phyloP scores from a whole-genome alignment of 768 basidiomycete genomes.

The Hortiboletus campestris region DNA sequence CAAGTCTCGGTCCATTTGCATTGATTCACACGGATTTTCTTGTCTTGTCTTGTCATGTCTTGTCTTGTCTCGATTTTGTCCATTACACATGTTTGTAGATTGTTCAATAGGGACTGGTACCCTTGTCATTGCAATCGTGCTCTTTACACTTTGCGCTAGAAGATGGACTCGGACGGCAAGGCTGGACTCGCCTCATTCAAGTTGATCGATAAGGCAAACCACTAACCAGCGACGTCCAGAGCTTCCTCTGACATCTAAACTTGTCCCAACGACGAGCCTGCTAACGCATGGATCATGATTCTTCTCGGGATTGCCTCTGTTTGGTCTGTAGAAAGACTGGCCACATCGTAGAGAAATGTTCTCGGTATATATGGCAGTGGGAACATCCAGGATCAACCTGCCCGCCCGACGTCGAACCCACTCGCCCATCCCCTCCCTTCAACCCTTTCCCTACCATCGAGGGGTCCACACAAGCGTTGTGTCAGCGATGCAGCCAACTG shows the following conservation, averaged over 20 bases:
- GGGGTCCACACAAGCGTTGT: neutral
- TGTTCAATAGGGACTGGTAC: slow-evolving; percentile 24
- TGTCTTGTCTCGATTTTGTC: slow-evolving; percentile 10
- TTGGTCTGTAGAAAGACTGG: slow-evolving; percentile 9
- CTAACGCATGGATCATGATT: neutral
- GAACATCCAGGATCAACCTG: neutral
- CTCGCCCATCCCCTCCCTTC: neutral
- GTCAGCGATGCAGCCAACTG: slow-evolving; percentile 1
- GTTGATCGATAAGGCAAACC: neutral
- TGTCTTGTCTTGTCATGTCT: slow-evolving; percentile 7
- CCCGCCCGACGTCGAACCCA: neutral
- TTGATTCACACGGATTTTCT: slow-evolving; percentile 21
- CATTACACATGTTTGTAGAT: slow-evolving; percentile 17
- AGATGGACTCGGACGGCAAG: neutral
- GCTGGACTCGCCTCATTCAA: neutral
- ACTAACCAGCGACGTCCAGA: neutral
- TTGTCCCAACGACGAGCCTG: neutral
- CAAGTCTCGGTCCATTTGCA: slow-evolving; percentile 14
- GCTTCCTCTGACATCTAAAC: neutral
- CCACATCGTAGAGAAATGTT: slow-evolving; percentile 5
- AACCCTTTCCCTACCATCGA: neutral
- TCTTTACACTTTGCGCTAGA: neutral
- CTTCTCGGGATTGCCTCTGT: slow-evolving; percentile 5
- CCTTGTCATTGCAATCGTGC: slow-evolving; percentile 7
- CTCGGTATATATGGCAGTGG: neutral